phyloP scores from a whole-genome alignment of 2,329 filamentous ascomycete species.

The Diaporthe helianthi region DNA sequence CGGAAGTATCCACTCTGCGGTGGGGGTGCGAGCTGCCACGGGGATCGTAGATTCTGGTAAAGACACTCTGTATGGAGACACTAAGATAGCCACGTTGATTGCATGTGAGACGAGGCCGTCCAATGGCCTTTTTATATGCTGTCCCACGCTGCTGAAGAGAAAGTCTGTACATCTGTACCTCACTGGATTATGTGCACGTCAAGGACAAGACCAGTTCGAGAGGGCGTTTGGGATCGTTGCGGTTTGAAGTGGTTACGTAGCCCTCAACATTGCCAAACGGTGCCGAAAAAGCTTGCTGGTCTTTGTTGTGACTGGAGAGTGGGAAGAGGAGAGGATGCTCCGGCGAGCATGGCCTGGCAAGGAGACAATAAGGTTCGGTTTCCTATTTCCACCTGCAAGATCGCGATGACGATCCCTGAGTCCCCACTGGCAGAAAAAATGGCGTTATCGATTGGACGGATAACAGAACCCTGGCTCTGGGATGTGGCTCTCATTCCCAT shows the following conservation, averaged over 20 bases:
- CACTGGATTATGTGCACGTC: neutral
- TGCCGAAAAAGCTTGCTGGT: neutral
- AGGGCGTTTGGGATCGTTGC: neutral
- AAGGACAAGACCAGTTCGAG: too few relatives aligned
- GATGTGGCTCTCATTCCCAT: constrained; percentile 12
- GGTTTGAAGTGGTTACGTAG: too few relatives aligned
- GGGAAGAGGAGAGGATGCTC: constrained; percentile 7
- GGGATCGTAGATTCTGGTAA: constrained; percentile 24
- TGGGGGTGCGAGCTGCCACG: constrained; percentile 17
- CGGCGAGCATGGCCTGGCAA: neutral
- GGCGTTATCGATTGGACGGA: constrained; percentile 27
- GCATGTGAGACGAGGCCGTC: constrained; percentile 19
- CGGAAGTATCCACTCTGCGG: constrained; percentile 13
- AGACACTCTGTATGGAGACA: constrained; percentile 23
- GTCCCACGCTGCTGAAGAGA: neutral
- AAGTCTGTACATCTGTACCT: too few relatives aligned
- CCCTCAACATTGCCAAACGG: neutral
- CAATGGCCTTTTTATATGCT: neutral
- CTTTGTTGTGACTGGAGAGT: neutral
- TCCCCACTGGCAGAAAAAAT: constrained; percentile 5
- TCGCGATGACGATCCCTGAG: constrained; percentile 31
- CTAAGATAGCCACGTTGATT: neutral
- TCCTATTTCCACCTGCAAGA: constrained; percentile 24
- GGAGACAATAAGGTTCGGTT: constrained; percentile 1
- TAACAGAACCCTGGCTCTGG: constrained; percentile 4